Evolutionary conservation across 176 grass and related monocot genomes (phyloP), one percentile per base, ranked within the genome.

Genomic region (Saccharum officinarum): DNA sequence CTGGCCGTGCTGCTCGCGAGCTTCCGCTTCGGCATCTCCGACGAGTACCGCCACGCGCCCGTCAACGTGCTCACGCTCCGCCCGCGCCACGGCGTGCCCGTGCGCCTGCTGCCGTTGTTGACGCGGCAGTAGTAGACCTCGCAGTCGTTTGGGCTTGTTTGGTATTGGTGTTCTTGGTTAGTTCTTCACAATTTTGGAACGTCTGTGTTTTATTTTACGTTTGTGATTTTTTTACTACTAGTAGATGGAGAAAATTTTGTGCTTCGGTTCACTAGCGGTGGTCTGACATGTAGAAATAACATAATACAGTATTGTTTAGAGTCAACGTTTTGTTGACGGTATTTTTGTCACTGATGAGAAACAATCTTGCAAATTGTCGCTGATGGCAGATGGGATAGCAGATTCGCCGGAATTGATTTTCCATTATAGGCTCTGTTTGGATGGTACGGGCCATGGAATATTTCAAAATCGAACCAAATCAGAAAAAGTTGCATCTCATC

Each of bases 61-160:
- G 80, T 98, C 2, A 95, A 88, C 79, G 87, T 98, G 31, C 96
- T 98, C 84, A 98, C 96, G 31, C 89, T 98, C 44, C 92, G 86
- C 9, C 93, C 96, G 16, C 91, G 92, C 55, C 83, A 95, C 77
- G 96, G 96, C 33, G 93, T 98, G 16, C 93, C 69, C 38, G 87
- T 98, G 65, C 78, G 94, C 64, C 73, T 98, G 39, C 91, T 85
- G 64, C 91, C 93, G 54, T 67, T 95, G 17, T 67, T 95, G 17
- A 52, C 55, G 60, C 9, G 14, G 10, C 42, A 14, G 9, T 49
- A 75, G 46, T 1, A 7, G 54, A 20, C 54, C 52, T 22, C 18
- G 17, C 17, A 46, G 44, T 14, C 5, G 50, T 59, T 9, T 9
- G 55, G 44, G 8, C 1, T 50, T 71, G 23, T 8, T 33, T 63